Conservation (phyloP, 306 rosid species). For the Chamaecrista fasciculata region DNA sequence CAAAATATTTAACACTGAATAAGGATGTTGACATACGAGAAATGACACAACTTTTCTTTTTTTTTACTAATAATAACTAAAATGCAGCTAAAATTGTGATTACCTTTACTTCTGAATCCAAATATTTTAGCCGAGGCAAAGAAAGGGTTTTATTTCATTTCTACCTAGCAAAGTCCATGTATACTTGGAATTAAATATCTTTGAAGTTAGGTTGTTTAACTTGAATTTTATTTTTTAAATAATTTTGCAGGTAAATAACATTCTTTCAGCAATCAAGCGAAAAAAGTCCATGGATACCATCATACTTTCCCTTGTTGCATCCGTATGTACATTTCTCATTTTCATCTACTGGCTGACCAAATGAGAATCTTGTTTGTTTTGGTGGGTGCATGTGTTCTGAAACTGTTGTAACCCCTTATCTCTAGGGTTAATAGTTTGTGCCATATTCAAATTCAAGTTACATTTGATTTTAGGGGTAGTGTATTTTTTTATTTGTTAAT, state of each 20-base stretch:
- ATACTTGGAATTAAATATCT: not conserved
- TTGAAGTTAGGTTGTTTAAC: slow-evolving; percentile 11
- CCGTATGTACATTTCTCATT: slow-evolving; percentile 83
- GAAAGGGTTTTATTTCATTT: not conserved
- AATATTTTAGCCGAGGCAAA: not conserved
- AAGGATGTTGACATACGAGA: not conserved
- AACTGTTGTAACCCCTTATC: slow-evolving; percentile 24
- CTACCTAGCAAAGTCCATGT: not conserved
- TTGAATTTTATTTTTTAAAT: no score
- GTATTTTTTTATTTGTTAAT: slow-evolving; percentile 31
- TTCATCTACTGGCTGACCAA: slow-evolving; percentile 84
- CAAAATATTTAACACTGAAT: not conserved
- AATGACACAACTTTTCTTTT: not conserved
- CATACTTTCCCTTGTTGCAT: slow-evolving; percentile 81
- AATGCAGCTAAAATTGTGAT: not conserved
- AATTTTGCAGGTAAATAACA: slow-evolving; percentile 71
- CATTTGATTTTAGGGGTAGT: slow-evolving; percentile 25
- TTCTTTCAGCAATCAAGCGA: slow-evolving; percentile 72
- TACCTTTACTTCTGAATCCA: not conserved
- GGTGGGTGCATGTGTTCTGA: slow-evolving; percentile 19
- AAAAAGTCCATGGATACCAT: slow-evolving; percentile 90
- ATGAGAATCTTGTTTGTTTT: slow-evolving; percentile 39
- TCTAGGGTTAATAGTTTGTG: slow-evolving; percentile 24
- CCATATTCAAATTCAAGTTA: slow-evolving; percentile 1
- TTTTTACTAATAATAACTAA: not conserved